phyloP scores from a whole-genome alignment of 1,139 yeast genomes.

The Yamadazyma diddensiae region DNA sequence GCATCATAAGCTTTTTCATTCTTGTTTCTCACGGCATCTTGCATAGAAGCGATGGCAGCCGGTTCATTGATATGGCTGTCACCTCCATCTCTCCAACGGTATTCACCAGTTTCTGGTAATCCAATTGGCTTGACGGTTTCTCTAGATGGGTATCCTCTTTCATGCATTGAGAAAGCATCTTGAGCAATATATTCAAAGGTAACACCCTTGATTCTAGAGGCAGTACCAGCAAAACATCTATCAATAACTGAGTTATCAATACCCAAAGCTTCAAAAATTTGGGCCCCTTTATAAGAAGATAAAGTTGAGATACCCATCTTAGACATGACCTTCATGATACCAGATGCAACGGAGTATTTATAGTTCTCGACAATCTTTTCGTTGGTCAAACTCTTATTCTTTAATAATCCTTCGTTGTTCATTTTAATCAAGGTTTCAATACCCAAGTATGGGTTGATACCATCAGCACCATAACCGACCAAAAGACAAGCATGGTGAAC shows the following conservation, averaged over 20 bases:
- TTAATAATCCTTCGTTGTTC: conserved; percentile 76
- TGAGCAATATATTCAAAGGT: conserved; percentile 95
- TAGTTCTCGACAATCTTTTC: conserved; percentile 69
- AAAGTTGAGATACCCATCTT: conserved; percentile 98
- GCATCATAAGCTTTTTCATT: conserved; percentile 90
- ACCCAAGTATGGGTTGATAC: conserved; percentile 89
- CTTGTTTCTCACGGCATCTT: conserved; percentile 96
- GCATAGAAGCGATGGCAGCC: conserved; percentile 88
- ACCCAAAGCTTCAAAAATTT: conserved; percentile 95
- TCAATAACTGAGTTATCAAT: conserved; percentile 94
- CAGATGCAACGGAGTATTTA: conserved; percentile 80
- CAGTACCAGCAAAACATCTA: conserved; percentile 95
- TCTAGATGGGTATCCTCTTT: conserved; percentile 84
- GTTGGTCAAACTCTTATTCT: conserved; percentile 53
- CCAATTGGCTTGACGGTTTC: conserved; percentile 67
- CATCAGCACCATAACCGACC: conserved; percentile 97
- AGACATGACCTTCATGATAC: conserved; percentile 95
- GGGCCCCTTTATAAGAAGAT: conserved; percentile 98
- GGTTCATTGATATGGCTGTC: conserved; percentile 95
- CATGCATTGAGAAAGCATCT: conserved; percentile 93
- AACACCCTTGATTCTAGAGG: conserved; percentile 93
- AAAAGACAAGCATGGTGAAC: conserved; percentile 94
- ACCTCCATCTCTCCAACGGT: conserved; percentile 99
- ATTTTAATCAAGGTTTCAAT: conserved; percentile 84
- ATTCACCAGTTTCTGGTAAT: conserved; percentile 94